These are phyloP conservation scores for Metschnikowia noctiluminum DNA, from an alignment of 805 yeast species.

Conservation along the genomic window DNA sequence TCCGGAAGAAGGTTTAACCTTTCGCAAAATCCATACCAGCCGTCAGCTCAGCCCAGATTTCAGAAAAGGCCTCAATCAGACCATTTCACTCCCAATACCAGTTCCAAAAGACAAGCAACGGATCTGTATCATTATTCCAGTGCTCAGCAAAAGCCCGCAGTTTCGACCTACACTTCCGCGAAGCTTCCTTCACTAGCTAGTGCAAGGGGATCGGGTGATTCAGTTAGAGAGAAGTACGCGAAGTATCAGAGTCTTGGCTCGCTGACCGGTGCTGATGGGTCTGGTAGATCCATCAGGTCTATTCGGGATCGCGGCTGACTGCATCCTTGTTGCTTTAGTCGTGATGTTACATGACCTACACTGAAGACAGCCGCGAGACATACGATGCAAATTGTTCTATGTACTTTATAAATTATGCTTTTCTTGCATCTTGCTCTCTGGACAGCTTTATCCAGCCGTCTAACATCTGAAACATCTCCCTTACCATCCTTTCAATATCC, in stretches of 20 bases:
- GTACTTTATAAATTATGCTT: background rate
- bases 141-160: background rate
- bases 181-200: background rate
- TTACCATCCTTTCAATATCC: constrained; percentile 22
- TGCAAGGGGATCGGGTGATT: constrained; percentile 12
- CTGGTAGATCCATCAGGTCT: constrained; percentile 14
- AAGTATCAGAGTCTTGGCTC: constrained; percentile 17
- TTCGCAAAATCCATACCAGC: constrained; percentile 16
- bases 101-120: constrained; percentile 11
- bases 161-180: constrained; percentile 2
- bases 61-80: constrained; percentile 14
- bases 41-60: constrained; percentile 4
- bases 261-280: constrained; percentile 1
- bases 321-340: too few species aligned
- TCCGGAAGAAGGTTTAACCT: constrained; percentile 21
- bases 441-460: constrained; percentile 24
- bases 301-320: constrained; percentile 14
- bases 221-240: constrained; percentile 25
- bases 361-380: too few species aligned
- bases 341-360: too few species aligned
- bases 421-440: constrained; percentile 5
- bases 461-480: constrained; percentile 24
- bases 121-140: constrained; percentile 2
- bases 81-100: constrained; percentile 6
- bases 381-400: background rate